These are phyloP conservation scores for Clarireedia homoeocarpa DNA, from an alignment of 2,329 filamentous ascomycete genomes.

Conservation along the genomic window DNA sequence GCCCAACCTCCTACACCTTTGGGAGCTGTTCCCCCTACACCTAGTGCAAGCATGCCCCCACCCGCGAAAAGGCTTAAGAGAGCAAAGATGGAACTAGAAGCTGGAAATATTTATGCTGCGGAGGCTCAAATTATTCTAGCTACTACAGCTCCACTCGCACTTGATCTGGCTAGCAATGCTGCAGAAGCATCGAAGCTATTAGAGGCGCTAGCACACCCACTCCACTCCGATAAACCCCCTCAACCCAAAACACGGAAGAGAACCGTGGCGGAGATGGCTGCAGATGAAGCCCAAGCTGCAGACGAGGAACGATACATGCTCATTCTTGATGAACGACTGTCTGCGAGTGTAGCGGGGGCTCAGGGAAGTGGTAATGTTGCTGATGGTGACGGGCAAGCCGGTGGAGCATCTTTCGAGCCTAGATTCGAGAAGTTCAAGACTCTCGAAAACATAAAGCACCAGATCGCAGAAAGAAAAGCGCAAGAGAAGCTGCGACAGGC, in stretches of 20 bases:
- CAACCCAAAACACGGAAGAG: constrained; percentile 85
- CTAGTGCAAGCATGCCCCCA: constrained; percentile 47
- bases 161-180: constrained; percentile 65
- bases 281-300: constrained; percentile 85
- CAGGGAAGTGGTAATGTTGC: constrained; percentile 48
- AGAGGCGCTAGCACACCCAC: constrained; percentile 64
- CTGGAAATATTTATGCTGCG: constrained; percentile 61
- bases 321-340: constrained; percentile 75
- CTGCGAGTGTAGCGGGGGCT: constrained; percentile 50
- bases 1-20: constrained; percentile 55
- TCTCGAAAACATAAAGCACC: constrained; percentile 73
- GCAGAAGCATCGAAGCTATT: constrained; percentile 66
- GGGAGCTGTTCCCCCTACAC: constrained; percentile 51
- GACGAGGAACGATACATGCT: constrained; percentile 91
- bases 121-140: constrained; percentile 70
- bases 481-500: constrained; percentile 63
- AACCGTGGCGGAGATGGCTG: constrained; percentile 88
- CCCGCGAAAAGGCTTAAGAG: constrained; percentile 62
- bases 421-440: constrained; percentile 89
- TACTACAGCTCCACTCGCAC: constrained; percentile 65
- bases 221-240: constrained; percentile 69
- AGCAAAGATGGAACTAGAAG: constrained; percentile 69
- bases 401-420: constrained; percentile 68
- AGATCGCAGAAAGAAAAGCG: constrained; percentile 69
- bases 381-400: constrained; percentile 67